phyloP scores from a whole-genome alignment of 495 filamentous ascomycete genomes.

The Penicillium samsonianum region DNA sequence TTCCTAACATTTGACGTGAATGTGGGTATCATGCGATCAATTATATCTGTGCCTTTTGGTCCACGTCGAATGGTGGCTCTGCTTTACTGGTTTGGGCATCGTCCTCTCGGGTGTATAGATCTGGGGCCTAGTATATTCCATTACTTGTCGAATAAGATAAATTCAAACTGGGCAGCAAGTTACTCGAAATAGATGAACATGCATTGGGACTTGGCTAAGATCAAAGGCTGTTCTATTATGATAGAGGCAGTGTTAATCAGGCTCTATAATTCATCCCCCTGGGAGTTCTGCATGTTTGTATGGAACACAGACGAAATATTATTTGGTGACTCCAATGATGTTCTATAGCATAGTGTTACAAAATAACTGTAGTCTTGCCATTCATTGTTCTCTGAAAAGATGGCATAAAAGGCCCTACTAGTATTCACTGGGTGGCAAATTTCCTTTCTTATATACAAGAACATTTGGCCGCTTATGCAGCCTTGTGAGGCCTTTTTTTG shows the following conservation, averaged over 20 bases:
- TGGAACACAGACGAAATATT: background rate
- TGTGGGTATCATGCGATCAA: background rate
- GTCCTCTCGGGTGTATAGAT: background rate
- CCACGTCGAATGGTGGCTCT: constrained; percentile 6
- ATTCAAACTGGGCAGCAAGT: background rate
- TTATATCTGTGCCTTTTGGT: background rate
- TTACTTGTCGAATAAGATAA: background rate
- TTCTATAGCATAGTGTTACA: background rate
- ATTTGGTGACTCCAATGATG: background rate
- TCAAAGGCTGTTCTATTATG: background rate
- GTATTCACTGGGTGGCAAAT: background rate
- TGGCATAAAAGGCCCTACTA: background rate
- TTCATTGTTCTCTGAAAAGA: background rate
- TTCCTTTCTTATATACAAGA: no score
- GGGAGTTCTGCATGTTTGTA: background rate
- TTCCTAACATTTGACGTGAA: background rate
- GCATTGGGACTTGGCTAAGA: background rate
- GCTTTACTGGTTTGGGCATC: background rate
- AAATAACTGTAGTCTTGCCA: background rate
- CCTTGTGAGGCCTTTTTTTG: no score
- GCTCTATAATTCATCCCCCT: background rate
- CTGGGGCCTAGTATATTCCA: background rate
- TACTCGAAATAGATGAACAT: constrained; percentile 5
- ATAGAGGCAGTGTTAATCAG: constrained; percentile 3
- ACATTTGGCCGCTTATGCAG: no score